Percentiles rank a stretch among this genome's conserved stretches.
Conservation (phyloP, 257 asterid species). For the Jacaranda copaia region DNA sequence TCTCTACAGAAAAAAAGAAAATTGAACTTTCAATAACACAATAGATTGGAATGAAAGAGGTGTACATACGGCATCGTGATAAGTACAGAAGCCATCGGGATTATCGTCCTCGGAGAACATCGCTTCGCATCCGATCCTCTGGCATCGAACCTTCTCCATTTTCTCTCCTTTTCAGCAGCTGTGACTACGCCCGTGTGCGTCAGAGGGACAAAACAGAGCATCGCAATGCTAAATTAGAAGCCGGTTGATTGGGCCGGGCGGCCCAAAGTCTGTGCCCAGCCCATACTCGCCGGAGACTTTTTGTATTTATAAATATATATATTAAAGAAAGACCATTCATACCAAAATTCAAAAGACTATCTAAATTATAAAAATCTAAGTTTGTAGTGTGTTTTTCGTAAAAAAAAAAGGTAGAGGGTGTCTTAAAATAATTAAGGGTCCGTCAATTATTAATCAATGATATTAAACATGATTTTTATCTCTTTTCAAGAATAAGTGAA, state of each 20-base stretch:
- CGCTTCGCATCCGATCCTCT: slow-evolving; percentile 87
- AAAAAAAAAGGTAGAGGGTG: too few relatives aligned
- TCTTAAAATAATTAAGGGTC: too few relatives aligned
- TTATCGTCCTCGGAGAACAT: slow-evolving; percentile 70
- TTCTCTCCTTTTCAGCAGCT: slow-evolving; percentile 30
- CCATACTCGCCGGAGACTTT: not conserved
- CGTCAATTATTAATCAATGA: too few relatives aligned
- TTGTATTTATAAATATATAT: too few relatives aligned
- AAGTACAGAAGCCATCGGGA: slow-evolving; percentile 74
- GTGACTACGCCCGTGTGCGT: not conserved
- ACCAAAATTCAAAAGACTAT: too few relatives aligned
- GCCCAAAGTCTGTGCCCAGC: not conserved
- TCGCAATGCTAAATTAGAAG: not conserved
- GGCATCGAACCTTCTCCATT: slow-evolving; percentile 88
- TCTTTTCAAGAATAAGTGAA: too few relatives aligned
- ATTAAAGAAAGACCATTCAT: too few relatives aligned
- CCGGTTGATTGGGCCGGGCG: not conserved
- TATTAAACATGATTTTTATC: too few relatives aligned
- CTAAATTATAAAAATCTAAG: too few relatives aligned
- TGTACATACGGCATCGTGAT: slow-evolving; percentile 64
- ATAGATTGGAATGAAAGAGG: slow-evolving; percentile 30
- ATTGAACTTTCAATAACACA: slow-evolving; percentile 30
- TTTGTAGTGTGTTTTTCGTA: too few relatives aligned
- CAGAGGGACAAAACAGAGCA: not conserved
- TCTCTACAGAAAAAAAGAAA: not conserved